Evolutionary conservation across 371 early-diverging fungal genomes (phyloP), one percentile per base, ranked within the genome.

Genomic region (Zopfochytrium polystomum): DNA sequence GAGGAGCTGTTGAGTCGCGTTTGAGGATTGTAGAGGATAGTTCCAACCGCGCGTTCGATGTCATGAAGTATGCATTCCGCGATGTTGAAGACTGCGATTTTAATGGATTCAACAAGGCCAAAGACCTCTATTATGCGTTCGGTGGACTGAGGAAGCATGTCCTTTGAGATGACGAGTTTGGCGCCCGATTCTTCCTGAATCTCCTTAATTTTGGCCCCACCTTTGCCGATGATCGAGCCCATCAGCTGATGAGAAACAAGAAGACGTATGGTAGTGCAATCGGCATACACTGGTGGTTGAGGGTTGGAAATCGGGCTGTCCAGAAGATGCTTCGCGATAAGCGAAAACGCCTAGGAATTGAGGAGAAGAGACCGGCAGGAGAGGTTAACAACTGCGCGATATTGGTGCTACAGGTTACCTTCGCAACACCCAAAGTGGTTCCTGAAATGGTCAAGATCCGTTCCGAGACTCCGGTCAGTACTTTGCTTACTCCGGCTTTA

Each of bases 391-490:
- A n/a, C n/a, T n/a, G n/a, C n/a, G n/a, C n/a, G n/a, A n/a, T n/a
- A n/a, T n/a, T n/a, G n/a, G n/a, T n/a, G n/a, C n/a, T n/a, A n/a
- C n/a, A 46, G 2, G 77, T 78, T 48, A 89, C 89, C 75, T 85
- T 61, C 33, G 91, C 86, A 47, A 90, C 90, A 44, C 83, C 79
- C 58, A 83, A 84, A 49, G 88, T 73, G 18, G 82, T 68, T 29
- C 93, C 95, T 45, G 83, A 78, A 32, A 91, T 82, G 13, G 91
- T 87, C 53, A 93, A 73, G 31, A 93, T 86, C 52, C 95, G 88
- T 68, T 92, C 93, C 57, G 83, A 82, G 44, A 87, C 86, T 54
- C 89, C 91, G 55, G 83, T 87, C 42, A 91, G 83, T 18, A 84
- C 86, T 73, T 92, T 87, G 60, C 89, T 87, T 55, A 94, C 89